phyloP scores from a whole-genome alignment of 1,284 basidiomycete genomes.

The Cryptococcus maquisensis region DNA sequence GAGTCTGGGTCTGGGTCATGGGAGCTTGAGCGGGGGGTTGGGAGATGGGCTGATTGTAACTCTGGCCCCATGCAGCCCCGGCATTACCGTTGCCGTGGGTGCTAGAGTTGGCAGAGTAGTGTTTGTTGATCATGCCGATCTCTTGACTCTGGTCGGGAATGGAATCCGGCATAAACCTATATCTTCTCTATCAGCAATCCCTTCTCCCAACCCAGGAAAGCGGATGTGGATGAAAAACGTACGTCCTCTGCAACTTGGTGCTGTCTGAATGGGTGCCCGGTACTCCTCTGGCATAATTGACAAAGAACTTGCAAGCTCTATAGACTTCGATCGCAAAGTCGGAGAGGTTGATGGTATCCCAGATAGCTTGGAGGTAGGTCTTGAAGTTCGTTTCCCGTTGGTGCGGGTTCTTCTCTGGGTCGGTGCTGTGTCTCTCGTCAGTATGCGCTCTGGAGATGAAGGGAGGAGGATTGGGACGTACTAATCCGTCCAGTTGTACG shows the following conservation, averaged over 20 bases:
- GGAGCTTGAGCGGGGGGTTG: too few species aligned
- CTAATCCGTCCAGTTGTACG: slow-evolving; percentile 70
- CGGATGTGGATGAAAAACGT: background rate
- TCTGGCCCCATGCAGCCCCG: background rate
- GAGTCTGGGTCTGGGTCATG: too few species aligned
- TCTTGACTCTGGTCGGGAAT: slow-evolving; percentile 10
- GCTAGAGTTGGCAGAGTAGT: background rate
- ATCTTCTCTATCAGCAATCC: background rate
- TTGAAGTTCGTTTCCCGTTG: slow-evolving; percentile 18
- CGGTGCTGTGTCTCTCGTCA: slow-evolving; percentile 11
- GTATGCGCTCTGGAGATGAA: background rate
- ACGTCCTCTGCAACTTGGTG: slow-evolving; percentile 26
- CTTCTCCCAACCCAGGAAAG: background rate
- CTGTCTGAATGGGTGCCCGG: slow-evolving; percentile 44
- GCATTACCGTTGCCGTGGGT: background rate
- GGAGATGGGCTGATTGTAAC: background rate
- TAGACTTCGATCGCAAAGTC: slow-evolving; percentile 65
- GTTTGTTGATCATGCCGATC: background rate
- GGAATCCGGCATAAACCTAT: slow-evolving; percentile 12
- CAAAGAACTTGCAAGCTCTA: slow-evolving; percentile 61
- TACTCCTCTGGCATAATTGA: slow-evolving; percentile 53
- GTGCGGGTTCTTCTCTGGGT: slow-evolving; percentile 17
- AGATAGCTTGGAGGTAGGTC: slow-evolving; percentile 54
- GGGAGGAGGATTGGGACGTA: slow-evolving; percentile 5
- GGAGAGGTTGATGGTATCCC: slow-evolving; percentile 72